Base-by-base conservation (phyloP, 2,329 filamentous ascomycete species). In the Trichoderma afroharzianum region DNA sequence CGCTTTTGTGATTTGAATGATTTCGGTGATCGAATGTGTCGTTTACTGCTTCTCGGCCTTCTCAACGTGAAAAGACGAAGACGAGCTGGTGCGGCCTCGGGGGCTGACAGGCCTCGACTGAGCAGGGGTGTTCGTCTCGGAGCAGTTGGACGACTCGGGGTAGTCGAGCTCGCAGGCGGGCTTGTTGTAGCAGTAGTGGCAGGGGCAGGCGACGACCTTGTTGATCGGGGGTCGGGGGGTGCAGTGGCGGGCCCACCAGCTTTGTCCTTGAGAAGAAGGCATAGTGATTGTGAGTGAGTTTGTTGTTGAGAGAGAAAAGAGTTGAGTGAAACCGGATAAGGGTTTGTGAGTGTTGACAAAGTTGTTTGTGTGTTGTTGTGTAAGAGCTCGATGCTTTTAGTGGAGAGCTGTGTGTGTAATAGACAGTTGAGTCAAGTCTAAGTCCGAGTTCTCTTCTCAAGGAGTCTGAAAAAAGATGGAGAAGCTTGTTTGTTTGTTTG, bases 191-290 rank as follows among this genome's bases (percentile, higher is more conserved):
- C 80, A 82, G 59, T 76, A 73, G 66, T 76, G 78, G 74, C 82
- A 83, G 67, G 81, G 81, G 70, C 82, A 83, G 24, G 77, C 73
- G 4, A 80, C 76, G 39, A 75, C 76, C 72, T 75, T 74, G 75
- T 77, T 79, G 75, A 81, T 76, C 59, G 82, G 81, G 2, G 81
- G 81, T 21, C 80, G 79, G 68, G 82, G 80, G 62, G 81, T 76
- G 73, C 80, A 82, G 78, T 83, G 82, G 73, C 81, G 81, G 63
- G 80, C 79, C 72, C 82, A 82, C 82, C 82, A 83, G 74, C 76
- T 78, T 63, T 78, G 79, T 59, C 73, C 76, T 64, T 75, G 72
- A 39, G 79, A 81, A 72, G 80, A 81, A 72, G 80, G 75, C 79
- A 81, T 80, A 61, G 61, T 76, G 75, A 67, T 70, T 24, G 53